phyloP scores from a whole-genome alignment of 345 rosid genomes.

The Cochlearia excelsa region DNA sequence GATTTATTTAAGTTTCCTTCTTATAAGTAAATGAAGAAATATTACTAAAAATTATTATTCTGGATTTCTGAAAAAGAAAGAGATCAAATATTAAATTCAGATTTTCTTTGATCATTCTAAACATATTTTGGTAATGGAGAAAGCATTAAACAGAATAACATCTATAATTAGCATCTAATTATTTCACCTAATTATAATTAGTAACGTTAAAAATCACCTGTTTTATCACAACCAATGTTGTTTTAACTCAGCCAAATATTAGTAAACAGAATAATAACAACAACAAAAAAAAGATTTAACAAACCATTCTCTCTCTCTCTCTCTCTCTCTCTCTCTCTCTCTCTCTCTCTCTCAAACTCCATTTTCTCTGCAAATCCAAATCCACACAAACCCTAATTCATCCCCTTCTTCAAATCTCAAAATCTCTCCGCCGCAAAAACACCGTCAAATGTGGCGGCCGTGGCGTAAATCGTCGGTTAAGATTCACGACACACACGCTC shows the following conservation, averaged over 20 bases:
- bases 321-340: constrained; percentile 3
- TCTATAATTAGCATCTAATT: constrained; percentile 29
- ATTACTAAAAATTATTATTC: too few species aligned
- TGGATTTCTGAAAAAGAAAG: too few species aligned
- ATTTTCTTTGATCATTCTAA: too few species aligned
- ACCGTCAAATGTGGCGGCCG: constrained; percentile 87
- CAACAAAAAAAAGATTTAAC: constrained; percentile 1
- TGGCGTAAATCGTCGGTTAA: constrained; percentile 60
- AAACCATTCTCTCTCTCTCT: neutral
- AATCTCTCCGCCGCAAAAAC: constrained; percentile 21
- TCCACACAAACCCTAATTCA: constrained; percentile 29
- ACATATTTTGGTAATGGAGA: constrained; percentile 2
- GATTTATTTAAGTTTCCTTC: too few species aligned
- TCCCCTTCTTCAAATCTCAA: neutral
- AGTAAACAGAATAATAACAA: neutral
- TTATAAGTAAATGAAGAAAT: too few species aligned
- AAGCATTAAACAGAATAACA: constrained; percentile 14
- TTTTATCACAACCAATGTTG: constrained; percentile 23
- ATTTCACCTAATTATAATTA: constrained; percentile 20
- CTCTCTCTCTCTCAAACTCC: neutral
- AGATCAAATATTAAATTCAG: too few species aligned
- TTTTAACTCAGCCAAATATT: constrained; percentile 16
- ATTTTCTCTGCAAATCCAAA: constrained; percentile 35
- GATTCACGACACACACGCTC: constrained; percentile 41
- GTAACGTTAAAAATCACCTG: constrained; percentile 23